Evolutionary conservation across 345 rosid species (phyloP).

Genomic region (Iberis pinnata): DNA sequence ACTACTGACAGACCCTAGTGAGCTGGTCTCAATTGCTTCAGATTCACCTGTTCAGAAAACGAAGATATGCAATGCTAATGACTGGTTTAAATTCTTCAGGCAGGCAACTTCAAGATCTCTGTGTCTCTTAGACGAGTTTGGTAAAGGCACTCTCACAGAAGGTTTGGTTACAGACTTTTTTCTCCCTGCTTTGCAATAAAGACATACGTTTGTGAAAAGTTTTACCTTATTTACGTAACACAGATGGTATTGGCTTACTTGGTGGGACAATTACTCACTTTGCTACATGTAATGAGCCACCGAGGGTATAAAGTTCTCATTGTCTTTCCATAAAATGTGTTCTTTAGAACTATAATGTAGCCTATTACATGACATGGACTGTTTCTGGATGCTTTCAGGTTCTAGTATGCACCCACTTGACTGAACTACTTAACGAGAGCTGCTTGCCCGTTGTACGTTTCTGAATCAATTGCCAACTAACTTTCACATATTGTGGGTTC

Average conservation of each 20-base stretch:
- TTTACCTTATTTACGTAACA: slow-evolving; percentile 14
- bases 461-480: slow-evolving; percentile 5
- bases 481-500: not conserved
- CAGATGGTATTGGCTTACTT: slow-evolving; percentile 97
- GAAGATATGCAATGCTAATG: not conserved
- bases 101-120: slow-evolving; percentile 87
- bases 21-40: not conserved
- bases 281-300: slow-evolving; percentile 51
- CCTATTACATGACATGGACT: not conserved
- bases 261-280: slow-evolving; percentile 86
- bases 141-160: slow-evolving; percentile 98
- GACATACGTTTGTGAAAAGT: not conserved
- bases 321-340: slow-evolving; percentile 11
- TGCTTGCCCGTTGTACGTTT: slow-evolving; percentile 63
- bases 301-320: slow-evolving; percentile 57
- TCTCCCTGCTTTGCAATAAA: not conserved
- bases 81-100: slow-evolving; percentile 36
- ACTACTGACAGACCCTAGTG: slow-evolving; percentile 4
- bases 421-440: slow-evolving; percentile 61
- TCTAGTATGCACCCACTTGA: slow-evolving; percentile 84
- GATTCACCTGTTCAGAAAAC: slow-evolving; percentile 12
- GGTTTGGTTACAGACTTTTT: slow-evolving; percentile 36
- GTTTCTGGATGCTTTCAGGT: slow-evolving; percentile 41
- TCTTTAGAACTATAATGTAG: not conserved
- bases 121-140: slow-evolving; percentile 93